Base-by-base conservation (phyloP, 305 asterid genomes). In the Solanum hybrid region DNA sequence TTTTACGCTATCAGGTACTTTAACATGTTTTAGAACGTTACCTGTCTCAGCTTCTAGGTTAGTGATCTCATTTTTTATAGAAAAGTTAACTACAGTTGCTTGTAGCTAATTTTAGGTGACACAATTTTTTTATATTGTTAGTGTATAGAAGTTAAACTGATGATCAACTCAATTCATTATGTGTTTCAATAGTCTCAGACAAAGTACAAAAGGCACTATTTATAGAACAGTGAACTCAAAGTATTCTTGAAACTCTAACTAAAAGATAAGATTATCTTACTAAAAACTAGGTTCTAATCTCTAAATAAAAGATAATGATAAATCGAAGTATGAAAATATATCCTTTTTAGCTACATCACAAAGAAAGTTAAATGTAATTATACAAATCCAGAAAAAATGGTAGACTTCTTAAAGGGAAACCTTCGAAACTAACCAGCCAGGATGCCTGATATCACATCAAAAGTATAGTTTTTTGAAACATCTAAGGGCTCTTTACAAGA, bases 401-500 rank as follows among this genome's bases (percentile, higher is more conserved):
- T 39, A 61, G 71, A 84, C 13, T 83, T 57, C 12, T 79, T 75
- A 33, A 35, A 89, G 51, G 11, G 75, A 77, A 86, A 79, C 57
- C 29, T 61, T 37, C 69, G 6, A 76, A 18, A 77, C 73, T 87
- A 91, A 97, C 99, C 98, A 95, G 95, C 91, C 79, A 97, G 91
- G 89, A 97, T 94, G 92, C 98, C 98, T 86, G 95, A 90, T 88
- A 97, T 90, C 90, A 96, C 93, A 91, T 97, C 98, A 91, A 97
- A 97, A 8, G 99, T 97, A 69, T 91, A 95, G 90, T 97, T 96
- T 83, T 97, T 96, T 37, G 98, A 95, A 87, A 97, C 98, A 89
- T 97, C 99, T 91, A 97, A 92, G 33, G 99, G 98, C 92, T 97
- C 98, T 94, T 90, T 95, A 94, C 99, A 97, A 90, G 96, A 91